phyloP scores from a whole-genome alignment of 1,139 yeast genomes.

The Hansenula lynferdii region DNA sequence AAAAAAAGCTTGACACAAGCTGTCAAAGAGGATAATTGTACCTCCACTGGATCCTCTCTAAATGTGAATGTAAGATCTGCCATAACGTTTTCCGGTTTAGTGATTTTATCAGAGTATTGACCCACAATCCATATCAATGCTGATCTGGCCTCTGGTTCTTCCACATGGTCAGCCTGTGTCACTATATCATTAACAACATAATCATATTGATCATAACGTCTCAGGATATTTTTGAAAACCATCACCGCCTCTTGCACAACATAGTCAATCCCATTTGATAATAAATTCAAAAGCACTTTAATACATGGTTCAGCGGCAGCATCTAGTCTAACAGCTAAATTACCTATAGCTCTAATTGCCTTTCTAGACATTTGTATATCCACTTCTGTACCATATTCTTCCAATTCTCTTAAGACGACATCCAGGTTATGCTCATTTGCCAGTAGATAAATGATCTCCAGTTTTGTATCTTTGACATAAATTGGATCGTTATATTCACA shows the following conservation, averaged over 20 bases:
- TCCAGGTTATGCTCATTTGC: slow-evolving; percentile 63
- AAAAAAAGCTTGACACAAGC: slow-evolving; percentile 71
- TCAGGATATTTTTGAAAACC: slow-evolving; percentile 68
- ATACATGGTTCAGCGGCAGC: slow-evolving; percentile 61
- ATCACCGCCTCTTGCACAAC: slow-evolving; percentile 78
- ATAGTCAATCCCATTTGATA: slow-evolving; percentile 65
- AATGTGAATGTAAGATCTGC: slow-evolving; percentile 43
- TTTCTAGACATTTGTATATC: slow-evolving; percentile 84
- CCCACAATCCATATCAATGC: slow-evolving; percentile 86
- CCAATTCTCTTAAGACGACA: slow-evolving; percentile 67
- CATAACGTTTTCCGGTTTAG: slow-evolving; percentile 42
- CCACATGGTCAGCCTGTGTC: slow-evolving; percentile 40
- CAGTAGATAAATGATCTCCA: slow-evolving; percentile 77
- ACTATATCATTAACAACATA: slow-evolving; percentile 27
- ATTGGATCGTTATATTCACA: slow-evolving; percentile 83
- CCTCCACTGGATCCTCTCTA: slow-evolving; percentile 62
- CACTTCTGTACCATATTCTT: slow-evolving; percentile 82
- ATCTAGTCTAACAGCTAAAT: slow-evolving; percentile 73
- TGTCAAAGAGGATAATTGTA: slow-evolving; percentile 69
- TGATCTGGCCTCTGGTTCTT: slow-evolving; percentile 75
- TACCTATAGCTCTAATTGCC: slow-evolving; percentile 87
- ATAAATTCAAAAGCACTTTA: slow-evolving; percentile 52
- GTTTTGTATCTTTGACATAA: slow-evolving; percentile 84
- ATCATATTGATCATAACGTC: slow-evolving; percentile 63
- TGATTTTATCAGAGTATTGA: slow-evolving; percentile 53